Evolutionary conservation across 2,329 filamentous ascomycete species (phyloP).

Genomic region (Nectriaceae sp.): DNA sequence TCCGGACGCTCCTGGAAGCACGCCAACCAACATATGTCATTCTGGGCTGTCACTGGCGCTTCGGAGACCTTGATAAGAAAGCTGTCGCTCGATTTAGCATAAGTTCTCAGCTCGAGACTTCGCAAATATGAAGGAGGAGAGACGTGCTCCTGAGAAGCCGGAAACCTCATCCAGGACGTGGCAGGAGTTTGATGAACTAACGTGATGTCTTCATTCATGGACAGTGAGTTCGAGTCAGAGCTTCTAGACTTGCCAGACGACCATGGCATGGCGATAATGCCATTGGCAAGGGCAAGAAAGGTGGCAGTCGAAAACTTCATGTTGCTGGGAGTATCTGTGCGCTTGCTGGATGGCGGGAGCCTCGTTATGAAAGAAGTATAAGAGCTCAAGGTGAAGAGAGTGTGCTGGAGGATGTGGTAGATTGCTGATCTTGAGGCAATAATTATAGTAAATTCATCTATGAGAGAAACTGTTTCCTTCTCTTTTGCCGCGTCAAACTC

Average conservation of each 20-base stretch:
- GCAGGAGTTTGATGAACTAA: too few relatives aligned
- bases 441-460: too few relatives aligned
- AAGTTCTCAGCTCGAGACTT: background rate
- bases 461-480: too few relatives aligned
- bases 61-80: slow-evolving; percentile 13
- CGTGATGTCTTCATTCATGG: slow-evolving; percentile 18
- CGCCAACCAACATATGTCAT: slow-evolving; percentile 1
- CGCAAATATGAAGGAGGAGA: background rate
- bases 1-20: slow-evolving; percentile 4
- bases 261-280: slow-evolving; percentile 21
- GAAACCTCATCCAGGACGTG: too few relatives aligned
- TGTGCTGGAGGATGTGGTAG: too few relatives aligned
- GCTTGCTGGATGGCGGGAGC: too few relatives aligned
- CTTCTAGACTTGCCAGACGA: background rate
- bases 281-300: slow-evolving; percentile 5
- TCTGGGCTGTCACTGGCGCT: background rate
- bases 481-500: too few relatives aligned
- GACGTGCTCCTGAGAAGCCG: too few relatives aligned
- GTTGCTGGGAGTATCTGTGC: too few relatives aligned
- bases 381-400: too few relatives aligned
- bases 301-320: slow-evolving; percentile 15
- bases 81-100: background rate
- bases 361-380: too few relatives aligned
- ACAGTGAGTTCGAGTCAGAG: background rate
- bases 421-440: too few relatives aligned